Evolutionary conservation across 2,329 filamentous ascomycete species (phyloP), one percentile per base, ranked within the genome.

Genomic region (Fragosphaeria purpurea): DNA sequence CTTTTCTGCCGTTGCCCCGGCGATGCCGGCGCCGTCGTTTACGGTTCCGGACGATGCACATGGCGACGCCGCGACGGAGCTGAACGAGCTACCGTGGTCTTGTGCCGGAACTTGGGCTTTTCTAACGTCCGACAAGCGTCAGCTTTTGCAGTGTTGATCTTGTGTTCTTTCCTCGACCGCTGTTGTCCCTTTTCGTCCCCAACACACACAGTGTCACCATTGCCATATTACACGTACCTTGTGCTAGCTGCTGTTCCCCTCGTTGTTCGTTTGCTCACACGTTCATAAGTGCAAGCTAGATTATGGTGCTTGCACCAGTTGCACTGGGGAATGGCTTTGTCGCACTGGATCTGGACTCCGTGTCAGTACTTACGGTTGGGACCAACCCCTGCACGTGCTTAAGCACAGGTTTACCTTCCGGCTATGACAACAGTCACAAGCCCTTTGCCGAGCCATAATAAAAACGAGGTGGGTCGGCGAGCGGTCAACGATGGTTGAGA

Each of bases 351-450:
- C 53, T 55, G 35, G 3, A 22, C 22, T 3, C 22, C 22, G 22
- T 22, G 22, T 22, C 22, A 22, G 22, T 22, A 22, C 3, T 22
- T 22, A 22, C 22, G 22, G 22, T 22, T 22, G 3, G 22, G 22
- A 22, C 22, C 22, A 22, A 22, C 22, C 22, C 22, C 22, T 3
- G 22, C 22, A 22, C 22, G 22, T 22, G 22, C 22, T 22, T 22
- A 22, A 22, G 22, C 6, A 8, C 6, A 8, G 7, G n/a, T 33
- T 37, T 47, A 53, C 53, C 51, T 55, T 55, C 40, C 51, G 48
- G 38, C 51, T 55, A 44, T 55, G 53, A 41, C 53, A 55, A 31
- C 47, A 51, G 37, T 55, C 53, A 47, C 53, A 55, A n/a, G 53
- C 53, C 12, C 46, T 53, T 38, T 48, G 48, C 11, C 48, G 44